Base-by-base conservation (phyloP, 2,329 filamentous ascomycete species). In the Hypoxylon sp. region DNA sequence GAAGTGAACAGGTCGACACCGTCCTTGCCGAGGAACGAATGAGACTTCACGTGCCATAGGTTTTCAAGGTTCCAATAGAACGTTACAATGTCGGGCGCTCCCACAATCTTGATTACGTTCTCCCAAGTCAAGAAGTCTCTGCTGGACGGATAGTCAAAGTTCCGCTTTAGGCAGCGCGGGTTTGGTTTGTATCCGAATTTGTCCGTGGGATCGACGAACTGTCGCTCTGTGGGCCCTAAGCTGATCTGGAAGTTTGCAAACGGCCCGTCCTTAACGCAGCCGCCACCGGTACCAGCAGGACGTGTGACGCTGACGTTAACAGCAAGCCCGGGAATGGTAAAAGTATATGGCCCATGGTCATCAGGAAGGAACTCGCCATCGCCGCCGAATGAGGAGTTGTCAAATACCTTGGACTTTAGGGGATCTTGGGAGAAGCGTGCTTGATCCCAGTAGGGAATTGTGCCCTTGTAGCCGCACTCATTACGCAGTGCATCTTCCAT, bases 371-470 rank as follows among this genome's bases (percentile, higher is more conserved):
- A 69, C 8, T 60, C 65, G 17, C 70, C 70, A 27, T 72, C 57
- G 21, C 70, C 68, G 13, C 65, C 68, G 10, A 71, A 72, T 3
- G 70, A 69, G 2, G 47, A 54, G 4, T 67, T 68, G 27, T 66
- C 66, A 27, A 65, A 72, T n/a, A 72, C 60, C 24, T 58, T 54
- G 7, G 65, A 71, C 7, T 56, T 35, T 10, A 47, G 19, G 8
- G 65, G 68, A n/a, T 72, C 63, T 29, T 56, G 48, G 13, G 68
- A 72, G 42, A 71, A 72, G 11, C 68, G 68, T 6, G 66, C 61
- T 48, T 64, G 67, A 35, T 69, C 66, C 70, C 66, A 71, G 46
- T 72, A 72, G 2, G 70, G 68, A 13, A 71, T 37, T 15, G 65
- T 62, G 24, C 63, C 70, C 10, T 51, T 57, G 17, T 69, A 72